Evolutionary conservation across 169 alveolate genomes (phyloP).

Genomic region (Babesia sp.): DNA sequence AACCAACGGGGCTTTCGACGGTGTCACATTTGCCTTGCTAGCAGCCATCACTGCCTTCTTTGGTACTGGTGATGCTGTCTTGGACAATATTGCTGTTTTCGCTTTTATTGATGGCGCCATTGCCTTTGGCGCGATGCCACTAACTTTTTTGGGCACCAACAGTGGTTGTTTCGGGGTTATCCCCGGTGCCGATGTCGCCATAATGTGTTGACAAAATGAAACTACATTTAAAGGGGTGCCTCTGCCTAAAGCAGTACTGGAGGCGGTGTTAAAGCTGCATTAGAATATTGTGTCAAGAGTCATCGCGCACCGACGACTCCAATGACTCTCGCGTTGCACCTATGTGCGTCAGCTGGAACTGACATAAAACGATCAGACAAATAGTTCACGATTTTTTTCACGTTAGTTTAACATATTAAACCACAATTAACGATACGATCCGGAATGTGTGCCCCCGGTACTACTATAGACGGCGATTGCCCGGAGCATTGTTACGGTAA

Average conservation of each 20-base stretch:
- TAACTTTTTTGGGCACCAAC: slow-evolving; percentile 18
- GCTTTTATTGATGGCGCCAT: not conserved
- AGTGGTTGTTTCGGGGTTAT: slow-evolving; percentile 23
- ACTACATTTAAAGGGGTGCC: not conserved
- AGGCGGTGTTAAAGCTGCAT: not conserved
- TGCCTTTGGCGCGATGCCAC: not conserved
- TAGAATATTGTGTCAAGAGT: not conserved
- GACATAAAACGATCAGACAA: too few relatives aligned
- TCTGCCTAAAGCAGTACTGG: not conserved
- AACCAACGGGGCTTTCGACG: slow-evolving; percentile 2
- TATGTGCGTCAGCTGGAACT: slow-evolving; percentile 12
- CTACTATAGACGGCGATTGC: too few relatives aligned
- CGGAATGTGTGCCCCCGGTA: too few relatives aligned
- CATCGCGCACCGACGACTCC: slow-evolving; percentile 4
- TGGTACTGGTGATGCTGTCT: not conserved
- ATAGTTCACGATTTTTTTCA: too few relatives aligned
- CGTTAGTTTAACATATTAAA: too few relatives aligned
- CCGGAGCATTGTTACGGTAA: too few relatives aligned
- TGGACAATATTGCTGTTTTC: not conserved
- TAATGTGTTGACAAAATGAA: not conserved
- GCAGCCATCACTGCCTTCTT: not conserved
- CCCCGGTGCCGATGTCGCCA: slow-evolving; percentile 8
- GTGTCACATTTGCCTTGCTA: not conserved
- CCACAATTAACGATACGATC: too few relatives aligned
- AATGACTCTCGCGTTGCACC: slow-evolving; percentile 16